Evolutionary conservation across 2,329 filamentous ascomycete species (phyloP), one percentile per base, ranked within the genome.

Genomic region (Microthyrium microscopicum): DNA sequence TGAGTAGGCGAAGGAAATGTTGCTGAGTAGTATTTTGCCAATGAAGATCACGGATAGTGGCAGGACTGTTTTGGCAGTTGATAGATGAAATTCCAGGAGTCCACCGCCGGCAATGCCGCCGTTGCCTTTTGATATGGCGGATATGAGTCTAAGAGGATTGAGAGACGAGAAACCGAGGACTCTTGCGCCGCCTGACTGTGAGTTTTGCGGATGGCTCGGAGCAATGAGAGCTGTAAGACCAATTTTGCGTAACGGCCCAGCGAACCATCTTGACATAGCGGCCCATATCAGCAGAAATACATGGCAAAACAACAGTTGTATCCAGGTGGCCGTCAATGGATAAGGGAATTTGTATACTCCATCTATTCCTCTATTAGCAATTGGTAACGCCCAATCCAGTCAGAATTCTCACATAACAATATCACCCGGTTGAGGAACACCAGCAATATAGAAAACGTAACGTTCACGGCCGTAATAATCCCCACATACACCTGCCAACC

Each of bases 1-100:
- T 11, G 62, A 58, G 39, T 67, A 68, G 56, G 64, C 62, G 40
- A 66, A 68, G 3, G 63, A 65, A 35, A 67, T 55, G 46, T 68
- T 69, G 41, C 61, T 66, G 13, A 68, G 52, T 12, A 64, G 49
- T 20, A 67, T 53, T 41, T 64, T 67, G 19, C 56, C 53, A 18
- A 66, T 51, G 38, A 62, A 68, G 31, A 67, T 54, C 9, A 64
- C 46, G 1, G 64, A 60, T 6, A 65, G 46, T 9, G 62, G 63
- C 1, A 67, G 46, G 15, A 62, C 59, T 35, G 60, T 57, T 38
- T 56, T 58, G 1, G 56, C 62, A n/a, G 60, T 52, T 25, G 51
- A 45, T 38, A 49, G 51, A 35, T 68, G 61, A 34, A 68, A 65
- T 39, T 67, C 64, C 35, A 69, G 62, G 3, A 68, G 42, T 6